Evolutionary conservation across 2,329 filamentous ascomycete genomes (phyloP), one percentile per base, ranked within the genome.

Genomic region (Hymenoscyphus infarciens): DNA sequence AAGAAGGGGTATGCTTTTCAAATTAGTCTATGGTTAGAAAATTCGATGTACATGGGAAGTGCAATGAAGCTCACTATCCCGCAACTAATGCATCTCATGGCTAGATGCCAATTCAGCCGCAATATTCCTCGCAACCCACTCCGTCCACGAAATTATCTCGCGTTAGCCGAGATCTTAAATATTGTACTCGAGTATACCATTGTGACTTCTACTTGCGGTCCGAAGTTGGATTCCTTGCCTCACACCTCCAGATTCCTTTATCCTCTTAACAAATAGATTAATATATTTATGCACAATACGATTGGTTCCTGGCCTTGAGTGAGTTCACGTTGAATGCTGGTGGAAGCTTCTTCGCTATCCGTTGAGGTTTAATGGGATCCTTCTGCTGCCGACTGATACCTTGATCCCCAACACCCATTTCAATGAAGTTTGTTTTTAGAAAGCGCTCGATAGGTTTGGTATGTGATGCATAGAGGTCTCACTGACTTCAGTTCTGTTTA

Each of bases 401-500:
- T 33, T 57, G 55, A 13, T 57, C 55, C 1, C n/a, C 55, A 29
- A 31, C 19, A 19, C 55, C 55, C 31, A 57, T 1, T 39, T 57
- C 55, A 13, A 57, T 19, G 55, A 19, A 22, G 31, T 57, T 39
- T 38, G 31, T 57, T 39, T 57, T 57, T 5, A 16, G 27, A 22
- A 57, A 57, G 19, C 39, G 55, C 16, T 57, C 55, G 10, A 57
- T 29, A 3, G 39, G 31, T 25, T 57, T 57, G n/a, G 55, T 57
- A 38, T 57, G 55, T 38, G 55, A 35, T 2, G 25, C 55, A 38
- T 57, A 57, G 5, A 57, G 39, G 39, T 57, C 55, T 57, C 2
- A 2, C 2, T 27, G 4, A 27, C 25, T 27, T 27, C 25, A 27
- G 25, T 27, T 27, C 25, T 2, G 25, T 27, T 27, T 27, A 27